Evolutionary conservation across 2,329 filamentous ascomycete species (phyloP).

Genomic region (Ceratocystis papillata): DNA sequence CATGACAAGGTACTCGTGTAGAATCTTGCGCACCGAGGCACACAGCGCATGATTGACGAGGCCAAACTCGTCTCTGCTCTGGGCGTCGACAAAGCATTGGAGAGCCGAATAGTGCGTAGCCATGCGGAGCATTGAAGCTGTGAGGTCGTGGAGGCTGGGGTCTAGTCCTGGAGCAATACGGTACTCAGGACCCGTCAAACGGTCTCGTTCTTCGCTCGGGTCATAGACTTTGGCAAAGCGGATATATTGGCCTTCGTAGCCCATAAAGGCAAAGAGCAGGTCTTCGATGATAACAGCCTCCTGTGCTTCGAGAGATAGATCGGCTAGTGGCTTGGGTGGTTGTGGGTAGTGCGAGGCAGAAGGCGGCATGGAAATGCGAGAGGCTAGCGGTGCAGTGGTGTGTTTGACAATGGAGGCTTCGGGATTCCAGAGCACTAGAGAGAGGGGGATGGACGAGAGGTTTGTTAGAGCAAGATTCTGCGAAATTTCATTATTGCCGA

Average conservation of each 20-base stretch:
- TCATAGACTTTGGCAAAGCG: conserved; percentile 75
- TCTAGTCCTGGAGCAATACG: conserved; percentile 74
- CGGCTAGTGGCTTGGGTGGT: conserved; percentile 57
- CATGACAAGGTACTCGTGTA: conserved; percentile 89
- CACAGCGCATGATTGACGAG: conserved; percentile 92
- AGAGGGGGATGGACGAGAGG: background rate
- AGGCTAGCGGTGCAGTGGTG: conserved; percentile 62
- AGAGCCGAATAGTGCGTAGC: conserved; percentile 87
- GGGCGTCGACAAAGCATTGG: conserved; percentile 86
- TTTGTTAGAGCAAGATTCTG: background rate
- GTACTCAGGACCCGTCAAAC: conserved; percentile 71
- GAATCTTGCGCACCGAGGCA: conserved; percentile 78
- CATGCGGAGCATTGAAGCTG: conserved; percentile 81
- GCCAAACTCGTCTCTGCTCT: conserved; percentile 85
- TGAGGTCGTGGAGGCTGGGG: conserved; percentile 79
- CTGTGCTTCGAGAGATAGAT: conserved; percentile 68
- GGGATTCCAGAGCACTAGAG: conserved; percentile 59
- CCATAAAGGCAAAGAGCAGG: conserved; percentile 91
- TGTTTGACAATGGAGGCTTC: conserved; percentile 61
- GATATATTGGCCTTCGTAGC: conserved; percentile 95
- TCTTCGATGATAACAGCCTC: conserved; percentile 84
- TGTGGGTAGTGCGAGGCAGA: conserved; percentile 58
- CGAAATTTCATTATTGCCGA: too few relatives aligned
- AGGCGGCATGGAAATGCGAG: conserved; percentile 51
- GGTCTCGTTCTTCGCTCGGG: conserved; percentile 72